Evolutionary conservation across 495 filamentous ascomycete species (phyloP).

Genomic region (Poronia punctata): DNA sequence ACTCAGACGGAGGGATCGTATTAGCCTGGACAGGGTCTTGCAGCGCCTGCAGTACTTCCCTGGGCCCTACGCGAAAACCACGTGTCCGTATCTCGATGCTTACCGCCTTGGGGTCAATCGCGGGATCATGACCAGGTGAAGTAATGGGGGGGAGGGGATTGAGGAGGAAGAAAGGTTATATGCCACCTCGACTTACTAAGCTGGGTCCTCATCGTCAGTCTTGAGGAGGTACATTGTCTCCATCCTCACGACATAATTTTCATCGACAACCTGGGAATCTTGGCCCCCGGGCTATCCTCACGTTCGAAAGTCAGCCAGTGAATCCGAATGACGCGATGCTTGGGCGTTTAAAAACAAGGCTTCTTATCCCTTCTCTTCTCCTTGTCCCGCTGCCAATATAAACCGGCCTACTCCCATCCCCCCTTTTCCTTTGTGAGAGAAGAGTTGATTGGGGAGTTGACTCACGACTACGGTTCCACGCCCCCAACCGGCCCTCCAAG

Average conservation of each 20-base stretch:
- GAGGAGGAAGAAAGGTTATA: background rate
- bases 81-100: background rate
- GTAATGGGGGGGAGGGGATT: no score
- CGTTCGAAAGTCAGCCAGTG: background rate
- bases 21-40: background rate
- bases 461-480: background rate
- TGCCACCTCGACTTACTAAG: constrained; percentile 1
- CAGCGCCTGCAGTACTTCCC: background rate
- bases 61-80: background rate
- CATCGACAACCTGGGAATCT: background rate
- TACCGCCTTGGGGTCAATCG: background rate
- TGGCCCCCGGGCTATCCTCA: background rate
- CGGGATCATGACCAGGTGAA: background rate
- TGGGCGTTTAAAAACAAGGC: no score
- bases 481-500: background rate
- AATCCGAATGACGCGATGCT: no score
- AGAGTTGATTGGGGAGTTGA: no score
- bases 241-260: background rate
- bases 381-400: no score
- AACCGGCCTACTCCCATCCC: no score
- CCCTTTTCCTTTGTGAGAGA: no score
- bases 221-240: constrained; percentile 1
- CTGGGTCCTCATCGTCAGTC: background rate
- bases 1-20: background rate
- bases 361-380: no score